Evolutionary conservation across 805 yeast genomes (phyloP).

Genomic region (Debaryomyces maramus): DNA sequence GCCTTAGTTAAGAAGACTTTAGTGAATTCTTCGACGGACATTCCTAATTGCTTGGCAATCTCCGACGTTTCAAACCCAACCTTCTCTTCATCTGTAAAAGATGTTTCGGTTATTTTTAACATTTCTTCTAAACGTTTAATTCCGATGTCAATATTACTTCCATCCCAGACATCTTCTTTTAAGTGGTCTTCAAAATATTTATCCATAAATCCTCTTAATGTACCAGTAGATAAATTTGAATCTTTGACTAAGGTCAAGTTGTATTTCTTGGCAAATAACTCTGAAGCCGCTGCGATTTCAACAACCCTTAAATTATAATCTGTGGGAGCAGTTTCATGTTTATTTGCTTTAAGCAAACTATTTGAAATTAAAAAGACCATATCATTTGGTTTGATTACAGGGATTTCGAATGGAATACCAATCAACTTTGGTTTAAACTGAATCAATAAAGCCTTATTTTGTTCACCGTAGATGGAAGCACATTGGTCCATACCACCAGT

Average conservation of each 20-base stretch:
- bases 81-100: slow-evolving; percentile 32
- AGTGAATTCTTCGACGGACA: slow-evolving; percentile 44
- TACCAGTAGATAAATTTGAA: slow-evolving; percentile 56
- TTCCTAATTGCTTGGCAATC: slow-evolving; percentile 44
- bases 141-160: slow-evolving; percentile 44
- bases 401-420: slow-evolving; percentile 57
- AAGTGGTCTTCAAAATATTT: slow-evolving; percentile 40
- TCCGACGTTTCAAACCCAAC: slow-evolving; percentile 53
- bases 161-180: slow-evolving; percentile 41
- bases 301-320: slow-evolving; percentile 72
- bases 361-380: slow-evolving; percentile 62
- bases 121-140: slow-evolving; percentile 38
- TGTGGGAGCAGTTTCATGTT: slow-evolving; percentile 67
- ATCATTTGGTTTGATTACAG: slow-evolving; percentile 40
- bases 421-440: slow-evolving; percentile 59
- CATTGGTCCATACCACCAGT: slow-evolving; percentile 83
- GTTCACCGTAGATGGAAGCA: slow-evolving; percentile 66
- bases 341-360: slow-evolving; percentile 61
- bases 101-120: slow-evolving; percentile 43
- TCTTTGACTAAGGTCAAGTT: slow-evolving; percentile 44
- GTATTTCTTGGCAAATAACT: slow-evolving; percentile 50
- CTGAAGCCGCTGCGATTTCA: slow-evolving; percentile 69
- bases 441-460: slow-evolving; percentile 56
- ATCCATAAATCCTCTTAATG: slow-evolving; percentile 64
- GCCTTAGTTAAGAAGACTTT: slow-evolving; percentile 46